A percentile compares a stretch with the other conserved stretches of the same genome.
These are phyloP conservation scores for Ettlia oleoabundans DNA, from an alignment of 139 green algal genomes.

Conservation along the genomic window DNA sequence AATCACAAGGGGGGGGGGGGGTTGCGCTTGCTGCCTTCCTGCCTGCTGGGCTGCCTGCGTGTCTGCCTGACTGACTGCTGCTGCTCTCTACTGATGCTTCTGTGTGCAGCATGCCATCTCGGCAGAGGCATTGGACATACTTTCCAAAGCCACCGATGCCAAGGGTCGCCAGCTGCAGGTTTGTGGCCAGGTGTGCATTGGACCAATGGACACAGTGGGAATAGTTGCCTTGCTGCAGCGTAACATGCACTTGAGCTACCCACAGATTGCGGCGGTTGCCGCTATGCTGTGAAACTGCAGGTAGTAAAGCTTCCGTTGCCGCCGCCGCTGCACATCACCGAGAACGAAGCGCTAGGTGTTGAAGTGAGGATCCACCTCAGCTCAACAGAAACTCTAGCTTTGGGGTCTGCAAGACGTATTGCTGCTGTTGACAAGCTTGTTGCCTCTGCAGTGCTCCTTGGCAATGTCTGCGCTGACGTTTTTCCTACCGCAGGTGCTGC, in stretches of 20 bases:
- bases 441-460: background rate
- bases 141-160: slow-evolving; percentile 58
- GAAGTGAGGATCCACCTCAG: background rate
- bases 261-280: too few relatives aligned
- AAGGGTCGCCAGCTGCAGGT: slow-evolving; percentile 57
- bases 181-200: background rate
- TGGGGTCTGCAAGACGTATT: too few relatives aligned
- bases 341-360: slow-evolving; percentile 54
- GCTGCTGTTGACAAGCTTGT: too few relatives aligned
- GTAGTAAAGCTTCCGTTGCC: slow-evolving; percentile 78
- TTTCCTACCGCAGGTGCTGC: background rate
- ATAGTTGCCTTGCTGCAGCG: too few relatives aligned
- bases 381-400: too few relatives aligned
- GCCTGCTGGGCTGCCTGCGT: too few relatives aligned
- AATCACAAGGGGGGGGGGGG: too few relatives aligned
- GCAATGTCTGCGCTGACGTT: background rate
- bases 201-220: too few relatives aligned
- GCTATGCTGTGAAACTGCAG: too few relatives aligned
- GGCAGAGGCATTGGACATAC: slow-evolving; percentile 41
- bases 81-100: too few relatives aligned
- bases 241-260: too few relatives aligned
- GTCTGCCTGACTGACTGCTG: too few relatives aligned
- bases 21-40: background rate
- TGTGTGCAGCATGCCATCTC: slow-evolving; percentile 32
- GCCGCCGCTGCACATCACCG: slow-evolving; percentile 53